Base-by-base conservation (phyloP, 139 green algal genomes). In the Chlamydomonas schloesseri region DNA sequence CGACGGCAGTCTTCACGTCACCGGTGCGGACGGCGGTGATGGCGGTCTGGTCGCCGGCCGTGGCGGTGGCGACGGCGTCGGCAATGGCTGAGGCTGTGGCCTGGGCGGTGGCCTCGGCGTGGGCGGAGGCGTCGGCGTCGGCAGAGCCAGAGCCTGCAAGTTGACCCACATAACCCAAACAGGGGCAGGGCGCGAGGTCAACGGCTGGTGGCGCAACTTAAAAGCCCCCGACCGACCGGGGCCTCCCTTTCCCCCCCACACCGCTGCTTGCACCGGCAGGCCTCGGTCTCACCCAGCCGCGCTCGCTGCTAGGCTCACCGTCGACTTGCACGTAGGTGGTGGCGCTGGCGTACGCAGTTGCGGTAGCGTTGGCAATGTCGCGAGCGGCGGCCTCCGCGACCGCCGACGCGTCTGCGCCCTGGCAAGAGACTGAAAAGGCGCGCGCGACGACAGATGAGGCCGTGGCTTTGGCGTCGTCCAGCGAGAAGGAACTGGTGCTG, bases 21-120 rank as follows among this genome's bases (percentile, higher is more conserved):
- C 60, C 71, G 26, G 24, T 2, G 14, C 37, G 71, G 1, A 57
- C 42, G 37, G 71, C 71, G 9, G 71, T 21, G 3, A 23, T 10
- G 24, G 71, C 71, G 29, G 28, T 28, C 20, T 21, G 18, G 71
- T 76, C 42, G 23, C 71, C 42, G 37, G 9, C 13, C 3, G 71
- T 76, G 24, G 71, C 71, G 4, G 6, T 23, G 42, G 71, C 71
- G 42, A 58, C 37, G 37, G 71, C 71, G 26, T 76, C 71, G 24
- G 71, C 37, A 24, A 76, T 76, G 8, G 71, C 71, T 21, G 71
- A 62, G 37, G 71, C 71, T 37, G 71, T 60, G 71, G 24, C 71
- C 17, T 23, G 18, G 42, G 71, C 71, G 33, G 42, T 60, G 36
- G 37, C 37, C 71, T 23, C 33, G 37, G 71, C 71, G 18, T 58